phyloP scores from a whole-genome alignment of 2,329 filamentous ascomycete species.

The Endoconidiophora polonica region DNA sequence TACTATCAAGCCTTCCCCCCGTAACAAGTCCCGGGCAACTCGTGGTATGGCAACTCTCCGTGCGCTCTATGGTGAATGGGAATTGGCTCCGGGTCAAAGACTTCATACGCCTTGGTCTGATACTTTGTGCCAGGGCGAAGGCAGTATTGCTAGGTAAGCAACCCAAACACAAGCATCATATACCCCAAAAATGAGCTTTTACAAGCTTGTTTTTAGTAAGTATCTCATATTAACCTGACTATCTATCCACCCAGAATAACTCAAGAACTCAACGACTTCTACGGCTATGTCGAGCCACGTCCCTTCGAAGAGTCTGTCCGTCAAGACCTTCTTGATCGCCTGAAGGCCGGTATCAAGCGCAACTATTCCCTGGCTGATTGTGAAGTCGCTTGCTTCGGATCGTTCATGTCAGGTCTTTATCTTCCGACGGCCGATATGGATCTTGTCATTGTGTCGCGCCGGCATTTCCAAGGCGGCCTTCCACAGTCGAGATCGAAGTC shows the following conservation, averaged over 20 bases:
- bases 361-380: conserved; percentile 39
- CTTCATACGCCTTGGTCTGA: conserved; percentile 39
- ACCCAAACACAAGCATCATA: neutral
- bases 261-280: conserved; percentile 81
- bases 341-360: conserved; percentile 42
- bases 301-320: conserved; percentile 65
- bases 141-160: conserved; percentile 1
- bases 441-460: conserved; percentile 54
- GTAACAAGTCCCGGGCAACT: conserved; percentile 25
- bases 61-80: conserved; percentile 36
- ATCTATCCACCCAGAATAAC: conserved; percentile 45
- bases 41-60: conserved; percentile 29
- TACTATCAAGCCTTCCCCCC: conserved; percentile 42
- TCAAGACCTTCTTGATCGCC: conserved; percentile 50
- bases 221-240: neutral
- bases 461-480: conserved; percentile 37
- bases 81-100: conserved; percentile 23
- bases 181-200: neutral
- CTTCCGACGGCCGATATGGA: conserved; percentile 77
- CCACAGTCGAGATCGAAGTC: conserved; percentile 34
- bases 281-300: conserved; percentile 63
- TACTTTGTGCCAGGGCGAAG: neutral
- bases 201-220: neutral
- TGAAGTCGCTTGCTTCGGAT: conserved; percentile 67
- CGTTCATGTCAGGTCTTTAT: conserved; percentile 69